Evolutionary conservation across 371 early-diverging fungal species (phyloP), one percentile per base, ranked within the genome.

Genomic region (Blyttiomyces sp.): DNA sequence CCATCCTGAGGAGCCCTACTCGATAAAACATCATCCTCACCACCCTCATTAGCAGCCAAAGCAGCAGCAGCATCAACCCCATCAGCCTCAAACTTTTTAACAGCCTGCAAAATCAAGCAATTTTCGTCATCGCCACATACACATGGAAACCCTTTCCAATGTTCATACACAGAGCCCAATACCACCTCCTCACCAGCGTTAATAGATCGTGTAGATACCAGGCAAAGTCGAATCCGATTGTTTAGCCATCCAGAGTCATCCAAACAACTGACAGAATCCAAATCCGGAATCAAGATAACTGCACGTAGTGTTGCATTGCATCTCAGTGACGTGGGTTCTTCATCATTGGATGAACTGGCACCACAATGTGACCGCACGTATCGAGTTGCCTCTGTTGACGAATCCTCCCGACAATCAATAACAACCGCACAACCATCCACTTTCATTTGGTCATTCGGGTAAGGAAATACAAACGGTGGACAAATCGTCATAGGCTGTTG

Each of bases 111-210:
- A 5, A 46, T 28, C 4, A 42, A 49, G 57, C 57, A 57, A 5
- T 5, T 13, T n/a, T 39, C 7, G 16, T 57, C 57, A 11, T 43
- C 48, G 17, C 13, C 4, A 32, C 57, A 57, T 11, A 28, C 48
- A 33, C 57, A 57, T 33, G 57, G 57, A 24, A 46, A 57, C 5
- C 57, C 57, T 3, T 30, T 44, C 44, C 57, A 57, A 24, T 46
- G 48, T 21, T 57, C 48, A 32, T 46, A 16, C 9, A 4, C 34
- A 4, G 32, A 46, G 32, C n/a, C 28, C 24, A 57, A 17, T 9
- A 57, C 27, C 6, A 57, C 48, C 35, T 57, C 57, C 28, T 57
- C 57, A 17, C 57, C 57, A 7, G 57, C 46, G 4, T 9, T 6
- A 3, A 57, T 7, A 6, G 45, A 23, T 33, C 48, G 23, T 19